Conservation (phyloP, 495 filamentous ascomycete genomes). For the Lophium mytilinum region DNA sequence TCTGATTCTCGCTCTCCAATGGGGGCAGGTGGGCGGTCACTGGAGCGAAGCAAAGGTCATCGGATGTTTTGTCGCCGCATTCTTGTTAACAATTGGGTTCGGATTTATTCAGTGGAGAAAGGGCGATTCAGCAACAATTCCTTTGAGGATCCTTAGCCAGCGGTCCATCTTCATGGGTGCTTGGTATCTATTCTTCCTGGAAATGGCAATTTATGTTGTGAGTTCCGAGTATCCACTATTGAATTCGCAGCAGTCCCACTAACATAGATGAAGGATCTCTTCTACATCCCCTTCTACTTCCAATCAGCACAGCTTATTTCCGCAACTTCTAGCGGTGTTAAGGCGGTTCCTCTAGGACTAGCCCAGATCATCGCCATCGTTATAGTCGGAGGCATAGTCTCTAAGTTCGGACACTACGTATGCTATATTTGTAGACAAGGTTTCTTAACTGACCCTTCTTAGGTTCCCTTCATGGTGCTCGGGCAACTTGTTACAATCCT, state of each 20-base stretch:
- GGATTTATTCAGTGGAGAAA: neutral
- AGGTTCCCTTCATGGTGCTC: neutral
- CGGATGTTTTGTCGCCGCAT: constrained; percentile 14
- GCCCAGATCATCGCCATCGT: neutral
- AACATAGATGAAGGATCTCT: too few species aligned
- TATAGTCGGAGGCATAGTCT: neutral
- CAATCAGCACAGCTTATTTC: constrained; percentile 20
- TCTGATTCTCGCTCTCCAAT: constrained; percentile 12
- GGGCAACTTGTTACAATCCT: neutral
- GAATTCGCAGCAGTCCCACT: too few species aligned
- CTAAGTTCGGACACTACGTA: neutral
- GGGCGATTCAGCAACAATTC: constrained; percentile 15
- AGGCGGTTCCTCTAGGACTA: neutral
- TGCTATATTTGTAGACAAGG: neutral
- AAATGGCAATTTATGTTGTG: constrained; percentile 24
- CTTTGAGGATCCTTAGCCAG: constrained; percentile 16
- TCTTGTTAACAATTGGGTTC: constrained; percentile 11
- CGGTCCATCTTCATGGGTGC: constrained; percentile 16
- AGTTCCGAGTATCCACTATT: too few species aligned
- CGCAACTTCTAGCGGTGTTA: neutral
- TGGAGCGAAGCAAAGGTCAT: constrained; percentile 7
- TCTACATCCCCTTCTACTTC: constrained; percentile 30
- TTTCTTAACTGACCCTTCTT: neutral
- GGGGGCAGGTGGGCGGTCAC: constrained; percentile 1
- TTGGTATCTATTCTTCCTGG: constrained; percentile 24